These are phyloP conservation scores for Solanum aculeatissimum DNA, from an alignment of 305 asterid species.

Conservation along the genomic window DNA sequence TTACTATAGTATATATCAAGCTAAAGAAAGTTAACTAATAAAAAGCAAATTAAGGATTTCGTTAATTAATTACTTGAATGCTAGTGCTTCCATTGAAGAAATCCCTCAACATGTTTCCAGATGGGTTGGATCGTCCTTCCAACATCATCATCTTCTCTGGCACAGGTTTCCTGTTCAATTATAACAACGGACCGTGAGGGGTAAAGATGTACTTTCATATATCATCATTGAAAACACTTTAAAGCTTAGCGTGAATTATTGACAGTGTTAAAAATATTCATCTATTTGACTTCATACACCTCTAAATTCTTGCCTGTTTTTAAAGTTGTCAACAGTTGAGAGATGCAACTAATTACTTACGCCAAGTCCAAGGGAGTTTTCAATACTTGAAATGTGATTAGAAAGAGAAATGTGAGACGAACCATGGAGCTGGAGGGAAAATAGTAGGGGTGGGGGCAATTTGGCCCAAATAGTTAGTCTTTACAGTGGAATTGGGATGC, in stretches of 20 bases:
- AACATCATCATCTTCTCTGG: background rate
- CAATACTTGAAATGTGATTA: too few species aligned
- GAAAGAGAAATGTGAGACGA: background rate
- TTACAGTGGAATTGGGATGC: background rate
- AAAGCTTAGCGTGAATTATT: too few species aligned
- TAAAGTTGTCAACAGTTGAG: too few species aligned
- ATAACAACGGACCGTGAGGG: background rate
- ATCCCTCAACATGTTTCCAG: constrained; percentile 3
- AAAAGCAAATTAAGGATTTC: background rate
- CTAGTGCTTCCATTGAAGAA: background rate
- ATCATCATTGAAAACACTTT: background rate
- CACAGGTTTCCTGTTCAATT: background rate
- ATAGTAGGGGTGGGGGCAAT: background rate
- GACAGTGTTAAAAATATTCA: too few species aligned
- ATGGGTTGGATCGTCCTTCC: background rate
- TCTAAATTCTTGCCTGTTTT: too few species aligned
- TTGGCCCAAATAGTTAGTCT: background rate
- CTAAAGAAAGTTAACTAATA: background rate
- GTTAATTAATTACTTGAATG: background rate
- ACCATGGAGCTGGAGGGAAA: background rate
- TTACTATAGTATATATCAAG: too few species aligned
- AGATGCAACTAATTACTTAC: too few species aligned
- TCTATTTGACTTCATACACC: too few species aligned
- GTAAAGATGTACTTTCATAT: background rate
- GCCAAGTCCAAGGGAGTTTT: too few species aligned